These are phyloP conservation scores for Rhodotorula sp. DNA, from an alignment of 1,284 basidiomycete species.

Conservation along the genomic window DNA sequence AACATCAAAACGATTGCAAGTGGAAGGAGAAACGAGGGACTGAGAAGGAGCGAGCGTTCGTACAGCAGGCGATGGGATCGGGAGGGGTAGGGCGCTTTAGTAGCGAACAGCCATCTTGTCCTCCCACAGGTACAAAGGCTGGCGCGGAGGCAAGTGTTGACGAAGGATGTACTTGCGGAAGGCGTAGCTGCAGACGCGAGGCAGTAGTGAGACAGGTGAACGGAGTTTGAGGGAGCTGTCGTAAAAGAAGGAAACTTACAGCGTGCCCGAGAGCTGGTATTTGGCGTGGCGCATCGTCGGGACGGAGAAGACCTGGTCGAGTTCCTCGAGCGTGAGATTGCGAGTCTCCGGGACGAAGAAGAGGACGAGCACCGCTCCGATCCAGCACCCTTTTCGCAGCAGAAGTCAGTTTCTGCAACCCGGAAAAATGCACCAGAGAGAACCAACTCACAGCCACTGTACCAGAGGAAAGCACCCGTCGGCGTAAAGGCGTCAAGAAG, in stretches of 20 bases:
- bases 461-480: constrained; percentile 20
- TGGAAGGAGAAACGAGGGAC: background rate
- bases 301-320: constrained; percentile 49
- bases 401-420: constrained; percentile 49
- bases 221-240: too few relatives aligned
- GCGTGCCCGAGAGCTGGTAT: background rate
- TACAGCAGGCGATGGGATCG: background rate
- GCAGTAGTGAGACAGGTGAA: background rate
- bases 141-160: background rate
- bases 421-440: constrained; percentile 25
- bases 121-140: constrained; percentile 1
- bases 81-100: background rate
- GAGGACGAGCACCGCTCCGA: constrained; percentile 50
- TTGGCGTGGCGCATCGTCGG: constrained; percentile 53
- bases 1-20: background rate
- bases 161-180: constrained; percentile 8
- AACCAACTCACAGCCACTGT: background rate
- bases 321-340: constrained; percentile 13
- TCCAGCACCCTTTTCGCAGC: constrained; percentile 48
- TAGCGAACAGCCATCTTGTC: background rate
- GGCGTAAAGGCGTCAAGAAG: constrained; percentile 43
- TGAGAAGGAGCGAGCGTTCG: too few relatives aligned
- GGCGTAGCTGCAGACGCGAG: background rate
- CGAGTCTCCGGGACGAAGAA: constrained; percentile 54
- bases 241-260: background rate